A percentile compares a stretch with the other conserved stretches of the same genome.
Conservation (phyloP, 257 asterid genomes). For the Fraxinus excelsior region DNA sequence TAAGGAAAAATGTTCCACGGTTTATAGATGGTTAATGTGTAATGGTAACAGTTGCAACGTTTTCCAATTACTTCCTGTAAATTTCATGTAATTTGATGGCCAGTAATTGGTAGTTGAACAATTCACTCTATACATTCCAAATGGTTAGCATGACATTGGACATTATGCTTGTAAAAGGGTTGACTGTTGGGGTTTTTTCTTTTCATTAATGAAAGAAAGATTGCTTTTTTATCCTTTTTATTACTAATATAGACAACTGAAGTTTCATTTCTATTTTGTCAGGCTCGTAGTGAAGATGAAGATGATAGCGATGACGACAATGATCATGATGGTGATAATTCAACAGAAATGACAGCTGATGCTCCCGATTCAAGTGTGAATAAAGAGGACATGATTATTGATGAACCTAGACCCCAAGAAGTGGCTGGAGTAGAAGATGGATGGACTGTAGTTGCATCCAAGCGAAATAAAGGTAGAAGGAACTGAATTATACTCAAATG, state of each 20-base stretch:
- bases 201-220: too few species aligned
- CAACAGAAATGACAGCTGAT: conserved; percentile 55
- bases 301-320: conserved; percentile 42
- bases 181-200: too few species aligned
- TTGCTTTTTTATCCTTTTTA: too few species aligned
- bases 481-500: conserved; percentile 5
- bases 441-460: conserved; percentile 53
- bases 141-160: too few species aligned
- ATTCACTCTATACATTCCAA: too few species aligned
- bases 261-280: conserved; percentile 1
- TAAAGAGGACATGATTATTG: conserved; percentile 12
- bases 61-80: too few species aligned
- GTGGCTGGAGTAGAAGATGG: conserved; percentile 48
- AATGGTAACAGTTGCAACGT: too few species aligned
- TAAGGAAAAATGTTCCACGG: too few species aligned
- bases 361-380: conserved; percentile 24
- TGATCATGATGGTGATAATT: not conserved
- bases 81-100: too few species aligned
- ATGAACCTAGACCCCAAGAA: conserved; percentile 19
- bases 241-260: not conserved
- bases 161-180: too few species aligned
- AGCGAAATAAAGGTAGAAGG: conserved; percentile 46
- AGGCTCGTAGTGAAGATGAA: conserved; percentile 30
- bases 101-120: too few species aligned
- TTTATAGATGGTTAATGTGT: too few species aligned